A percentile compares a stretch with the other conserved stretches of the same genome.
Evolutionary conservation across 2,329 filamentous ascomycete species (phyloP).

Genomic region (Paraphoma sp.): DNA sequence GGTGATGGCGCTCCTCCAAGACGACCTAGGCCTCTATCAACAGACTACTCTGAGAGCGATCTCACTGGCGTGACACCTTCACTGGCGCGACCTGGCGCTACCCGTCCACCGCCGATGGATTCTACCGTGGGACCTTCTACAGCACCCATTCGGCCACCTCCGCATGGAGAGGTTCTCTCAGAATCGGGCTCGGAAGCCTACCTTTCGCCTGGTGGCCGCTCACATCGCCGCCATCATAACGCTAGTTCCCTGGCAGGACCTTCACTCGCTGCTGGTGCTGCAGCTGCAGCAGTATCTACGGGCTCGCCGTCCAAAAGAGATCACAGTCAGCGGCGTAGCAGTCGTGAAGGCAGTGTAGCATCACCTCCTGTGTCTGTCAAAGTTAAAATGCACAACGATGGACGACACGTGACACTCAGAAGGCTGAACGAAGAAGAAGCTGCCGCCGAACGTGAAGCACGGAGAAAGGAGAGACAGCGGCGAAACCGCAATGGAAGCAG

Average conservation of each 20-base stretch:
- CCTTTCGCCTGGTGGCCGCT: constrained; percentile 43
- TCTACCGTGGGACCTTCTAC: constrained; percentile 39
- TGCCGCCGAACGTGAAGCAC: constrained; percentile 63
- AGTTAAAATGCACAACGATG: constrained; percentile 70
- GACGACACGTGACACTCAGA: constrained; percentile 67
- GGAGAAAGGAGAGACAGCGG: constrained; percentile 55
- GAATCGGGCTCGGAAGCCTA: constrained; percentile 52
- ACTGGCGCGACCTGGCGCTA: constrained; percentile 46
- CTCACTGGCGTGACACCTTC: constrained; percentile 54
- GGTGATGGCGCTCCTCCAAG: constrained; percentile 64
- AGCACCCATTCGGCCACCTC: constrained; percentile 41
- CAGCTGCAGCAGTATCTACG: constrained; percentile 30
- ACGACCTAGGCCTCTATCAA: constrained; percentile 41
- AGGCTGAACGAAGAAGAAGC: constrained; percentile 68
- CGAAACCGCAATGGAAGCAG: constrained; percentile 49
- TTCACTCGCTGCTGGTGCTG: constrained; percentile 33
- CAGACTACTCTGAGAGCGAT: constrained; percentile 53
- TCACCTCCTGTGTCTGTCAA: constrained; percentile 70
- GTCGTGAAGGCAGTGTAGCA: constrained; percentile 53
- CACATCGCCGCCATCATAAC: constrained; percentile 40
- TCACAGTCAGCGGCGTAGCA: constrained; percentile 35
- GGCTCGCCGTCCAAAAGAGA: constrained; percentile 40
- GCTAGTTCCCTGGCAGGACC: constrained; percentile 21
- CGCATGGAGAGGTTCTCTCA: constrained; percentile 47
- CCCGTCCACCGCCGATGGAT: constrained; percentile 35